Percentiles rank a stretch among this genome's conserved stretches.
phyloP scores from a whole-genome alignment of 2,329 filamentous ascomycete species.

The Colletotrichum ledebouriae region DNA sequence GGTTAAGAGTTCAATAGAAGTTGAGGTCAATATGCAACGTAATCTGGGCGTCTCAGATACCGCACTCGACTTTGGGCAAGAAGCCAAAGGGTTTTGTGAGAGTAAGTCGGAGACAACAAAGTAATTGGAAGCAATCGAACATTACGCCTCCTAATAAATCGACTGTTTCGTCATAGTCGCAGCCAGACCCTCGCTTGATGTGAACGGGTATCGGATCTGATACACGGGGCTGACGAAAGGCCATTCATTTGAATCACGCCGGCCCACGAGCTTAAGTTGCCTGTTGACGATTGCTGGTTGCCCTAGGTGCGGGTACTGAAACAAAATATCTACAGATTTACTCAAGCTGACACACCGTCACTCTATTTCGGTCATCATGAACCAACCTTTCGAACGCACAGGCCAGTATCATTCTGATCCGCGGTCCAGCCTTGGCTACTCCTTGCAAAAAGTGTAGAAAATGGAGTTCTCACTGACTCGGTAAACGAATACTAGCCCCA shows the following conservation, averaged over 20 bases:
- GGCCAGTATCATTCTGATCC: not conserved
- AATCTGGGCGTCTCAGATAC: too few relatives aligned
- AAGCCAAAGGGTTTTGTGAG: too few relatives aligned
- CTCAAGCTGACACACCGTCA: constrained; percentile 18
- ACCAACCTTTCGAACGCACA: not conserved
- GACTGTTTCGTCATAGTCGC: not conserved
- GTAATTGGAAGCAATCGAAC: too few relatives aligned
- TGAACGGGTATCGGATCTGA: not conserved
- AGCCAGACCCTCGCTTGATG: not conserved
- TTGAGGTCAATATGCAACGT: too few relatives aligned
- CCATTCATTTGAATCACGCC: not conserved
- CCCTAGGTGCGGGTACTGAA: not conserved
- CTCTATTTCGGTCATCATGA: constrained; percentile 20
- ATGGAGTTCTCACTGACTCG: constrained; percentile 6
- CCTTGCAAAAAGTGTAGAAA: constrained; percentile 7
- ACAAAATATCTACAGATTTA: constrained; percentile 5
- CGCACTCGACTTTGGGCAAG: too few relatives aligned
- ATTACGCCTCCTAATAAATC: too few relatives aligned
- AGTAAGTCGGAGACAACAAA: too few relatives aligned
- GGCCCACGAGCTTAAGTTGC: constrained; percentile 21
- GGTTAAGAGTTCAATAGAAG: too few relatives aligned
- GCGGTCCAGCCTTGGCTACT: constrained; percentile 1
- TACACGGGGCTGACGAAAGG: not conserved
- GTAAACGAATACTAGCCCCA: not conserved
- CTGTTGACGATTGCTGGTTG: not conserved